Evolutionary conservation across 495 filamentous ascomycete genomes (phyloP), one percentile per base, ranked within the genome.

Genomic region (Neurospora cerealis): DNA sequence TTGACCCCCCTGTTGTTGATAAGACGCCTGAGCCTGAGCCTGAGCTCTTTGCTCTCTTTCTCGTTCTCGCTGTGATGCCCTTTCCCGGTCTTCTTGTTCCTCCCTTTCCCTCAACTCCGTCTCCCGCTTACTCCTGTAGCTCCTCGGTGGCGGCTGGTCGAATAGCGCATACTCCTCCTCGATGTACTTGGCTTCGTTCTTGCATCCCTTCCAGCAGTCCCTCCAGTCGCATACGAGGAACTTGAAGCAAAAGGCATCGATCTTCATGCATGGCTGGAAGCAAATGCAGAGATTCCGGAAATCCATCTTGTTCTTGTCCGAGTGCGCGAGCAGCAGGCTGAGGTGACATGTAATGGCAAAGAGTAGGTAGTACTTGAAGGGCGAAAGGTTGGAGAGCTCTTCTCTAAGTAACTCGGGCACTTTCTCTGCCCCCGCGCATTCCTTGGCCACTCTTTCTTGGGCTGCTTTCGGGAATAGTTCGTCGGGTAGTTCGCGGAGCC

Each of bases 271-370:
- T 5, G 94, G 94, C 84, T 96, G 93, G 83, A 97, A 96, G 85
- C 94, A 97, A 75, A 97, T 94, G 83, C 92, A 95, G 2, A 97
- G 88, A 75, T 97, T 97, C 76, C 89, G 88, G 80, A 93, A 97
- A 80, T 94, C 91, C 94, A 97, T 97, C 85, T 95, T 95, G 86
- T 96, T 97, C 81, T 92, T 92, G 41, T 93, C 93, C 38, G 91
- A 89, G 78, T 95, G 93, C 0, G 91, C 92, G 74, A 94, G 91
- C 17, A 97, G 88, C 5, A 97, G 88, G 79, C 92, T 94, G 42
- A 97, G 89, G 76, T 97, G 94, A 80, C 94, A 97, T 39, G 94
- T 97, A 76, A 97, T 96, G 75, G 94, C 94, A 81, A 97, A 97
- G 66, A 97, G 90, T 39, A 97, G 92, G 77, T 97, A 97, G 82